Percentiles rank a stretch among this genome's conserved stretches.
Evolutionary conservation across 345 rosid genomes (phyloP).

Genomic region (Eucalyptus melliodora): DNA sequence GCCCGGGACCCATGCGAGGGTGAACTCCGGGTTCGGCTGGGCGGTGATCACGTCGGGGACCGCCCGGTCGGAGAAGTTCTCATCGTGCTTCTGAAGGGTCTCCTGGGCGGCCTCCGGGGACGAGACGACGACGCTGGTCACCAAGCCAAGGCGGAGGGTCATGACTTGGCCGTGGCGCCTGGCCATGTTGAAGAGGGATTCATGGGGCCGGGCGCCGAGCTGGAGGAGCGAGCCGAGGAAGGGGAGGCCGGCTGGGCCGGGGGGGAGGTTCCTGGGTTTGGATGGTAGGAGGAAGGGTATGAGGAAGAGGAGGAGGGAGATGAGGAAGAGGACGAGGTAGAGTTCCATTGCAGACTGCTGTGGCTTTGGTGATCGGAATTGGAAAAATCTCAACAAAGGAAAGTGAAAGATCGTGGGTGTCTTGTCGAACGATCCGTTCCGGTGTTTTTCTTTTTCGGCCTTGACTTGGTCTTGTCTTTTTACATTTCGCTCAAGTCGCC

Average conservation of each 20-base stretch:
- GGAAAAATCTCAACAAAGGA: neutral
- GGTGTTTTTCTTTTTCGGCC: neutral
- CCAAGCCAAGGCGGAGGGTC: conserved; percentile 16
- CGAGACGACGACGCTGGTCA: conserved; percentile 13
- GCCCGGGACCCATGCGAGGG: conserved; percentile 22
- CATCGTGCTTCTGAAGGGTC: conserved; percentile 15
- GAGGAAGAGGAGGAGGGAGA: neutral
- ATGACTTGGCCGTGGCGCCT: conserved; percentile 21
- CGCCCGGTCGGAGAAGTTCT: conserved; percentile 7
- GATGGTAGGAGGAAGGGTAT: neutral
- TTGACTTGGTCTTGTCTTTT: neutral
- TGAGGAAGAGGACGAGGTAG: neutral
- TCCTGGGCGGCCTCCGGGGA: conserved; percentile 16
- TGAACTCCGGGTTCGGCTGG: conserved; percentile 11
- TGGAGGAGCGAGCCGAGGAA: conserved; percentile 2
- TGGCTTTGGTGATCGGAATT: neutral
- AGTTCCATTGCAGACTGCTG: neutral
- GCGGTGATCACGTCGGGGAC: conserved; percentile 10
- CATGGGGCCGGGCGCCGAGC: conserved; percentile 7
- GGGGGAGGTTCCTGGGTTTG: neutral
- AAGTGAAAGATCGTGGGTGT: rapidly evolving
- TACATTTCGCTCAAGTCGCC: neutral
- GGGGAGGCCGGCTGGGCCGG: conserved; percentile 15
- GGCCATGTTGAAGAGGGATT: conserved; percentile 18
- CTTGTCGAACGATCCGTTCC: neutral